Conservation (phyloP, 176 grass and related monocot species). For the Oryza coarctata region DNA sequence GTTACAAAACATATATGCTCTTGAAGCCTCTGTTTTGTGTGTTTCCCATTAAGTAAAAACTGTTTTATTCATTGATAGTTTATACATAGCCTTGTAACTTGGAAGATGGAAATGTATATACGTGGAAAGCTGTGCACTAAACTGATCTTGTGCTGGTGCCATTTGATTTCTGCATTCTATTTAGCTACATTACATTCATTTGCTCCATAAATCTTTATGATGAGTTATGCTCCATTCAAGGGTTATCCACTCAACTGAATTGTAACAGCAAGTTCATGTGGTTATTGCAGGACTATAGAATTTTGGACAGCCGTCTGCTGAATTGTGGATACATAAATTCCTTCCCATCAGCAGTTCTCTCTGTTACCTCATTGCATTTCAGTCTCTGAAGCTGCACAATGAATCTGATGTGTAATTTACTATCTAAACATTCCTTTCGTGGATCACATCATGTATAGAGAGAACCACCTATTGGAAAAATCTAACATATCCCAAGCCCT, state of each 20-base stretch:
- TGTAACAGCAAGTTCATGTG: constrained; percentile 13
- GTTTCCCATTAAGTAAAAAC: constrained; percentile 2
- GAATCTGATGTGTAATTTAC: not conserved
- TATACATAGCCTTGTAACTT: not conserved
- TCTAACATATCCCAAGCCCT: not conserved
- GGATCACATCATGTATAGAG: not conserved
- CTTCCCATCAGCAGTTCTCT: not conserved
- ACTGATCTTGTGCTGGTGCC: not conserved
- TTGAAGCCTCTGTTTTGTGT: not conserved
- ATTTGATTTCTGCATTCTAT: constrained; percentile 9
- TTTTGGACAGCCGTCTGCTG: constrained; percentile 8
- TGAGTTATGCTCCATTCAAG: not conserved
- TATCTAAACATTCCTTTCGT: not conserved
- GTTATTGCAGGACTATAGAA: constrained; percentile 26
- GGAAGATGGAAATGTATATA: not conserved
- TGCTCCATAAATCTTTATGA: not conserved
- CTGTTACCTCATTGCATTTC: not conserved
- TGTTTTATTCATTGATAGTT: not conserved
- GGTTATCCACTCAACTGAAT: not conserved
- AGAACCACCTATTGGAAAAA: not conserved
- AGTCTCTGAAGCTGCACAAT: not conserved
- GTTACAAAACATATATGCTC: not conserved
- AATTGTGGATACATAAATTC: constrained; percentile 21
- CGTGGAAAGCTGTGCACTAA: not conserved
- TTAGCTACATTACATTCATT: not conserved